phyloP scores from a whole-genome alignment of 1,139 yeast genomes.

The Yamadazyma epiphylla region DNA sequence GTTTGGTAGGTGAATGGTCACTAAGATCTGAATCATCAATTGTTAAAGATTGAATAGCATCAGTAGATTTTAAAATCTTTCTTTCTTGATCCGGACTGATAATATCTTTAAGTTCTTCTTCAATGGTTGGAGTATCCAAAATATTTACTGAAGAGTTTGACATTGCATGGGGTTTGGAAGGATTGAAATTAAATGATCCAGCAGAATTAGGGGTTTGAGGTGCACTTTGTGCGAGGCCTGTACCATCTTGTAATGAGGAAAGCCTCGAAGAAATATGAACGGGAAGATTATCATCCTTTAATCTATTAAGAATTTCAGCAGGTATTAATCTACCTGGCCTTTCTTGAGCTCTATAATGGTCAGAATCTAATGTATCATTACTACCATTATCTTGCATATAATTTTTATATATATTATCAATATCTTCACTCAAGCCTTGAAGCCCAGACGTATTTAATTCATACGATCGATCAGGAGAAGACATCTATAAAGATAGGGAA shows the following conservation, averaged over 20 bases:
- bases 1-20: no score
- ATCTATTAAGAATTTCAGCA: constrained; percentile 5
- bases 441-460: background rate
- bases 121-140: constrained; percentile 28
- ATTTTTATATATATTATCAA: constrained; percentile 32
- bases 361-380: constrained; percentile 31
- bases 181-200: constrained; percentile 26
- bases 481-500: background rate
- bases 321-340: constrained; percentile 8
- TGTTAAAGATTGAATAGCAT: constrained; percentile 10
- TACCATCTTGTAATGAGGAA: constrained; percentile 21
- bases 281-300: constrained; percentile 8
- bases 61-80: constrained; percentile 8
- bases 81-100: constrained; percentile 4
- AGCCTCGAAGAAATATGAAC: constrained; percentile 30
- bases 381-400: constrained; percentile 20
- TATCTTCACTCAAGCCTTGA: constrained; percentile 26
- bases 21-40: constrained; percentile 7
- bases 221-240: constrained; percentile 19
- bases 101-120: constrained; percentile 14
- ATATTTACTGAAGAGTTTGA: constrained; percentile 39
- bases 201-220: constrained; percentile 27
- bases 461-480: constrained; percentile 4
- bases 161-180: constrained; percentile 17
- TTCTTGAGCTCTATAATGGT: constrained; percentile 7